A percentile compares a stretch with the other conserved stretches of the same genome.
Evolutionary conservation across 768 basidiomycete species (phyloP).

Genomic region (Kondoa subrosea): DNA sequence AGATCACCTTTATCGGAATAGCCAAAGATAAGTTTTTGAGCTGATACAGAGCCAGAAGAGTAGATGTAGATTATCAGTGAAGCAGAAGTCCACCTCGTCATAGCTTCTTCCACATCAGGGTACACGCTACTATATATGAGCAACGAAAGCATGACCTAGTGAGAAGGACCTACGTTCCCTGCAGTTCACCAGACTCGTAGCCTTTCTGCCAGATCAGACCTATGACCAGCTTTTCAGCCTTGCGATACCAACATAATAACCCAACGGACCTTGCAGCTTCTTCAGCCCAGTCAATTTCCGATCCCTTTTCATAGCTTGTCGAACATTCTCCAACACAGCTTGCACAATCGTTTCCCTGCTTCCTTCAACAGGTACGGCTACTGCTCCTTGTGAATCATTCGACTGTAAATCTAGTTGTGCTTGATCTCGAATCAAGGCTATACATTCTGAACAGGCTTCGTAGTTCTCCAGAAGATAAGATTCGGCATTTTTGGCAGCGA

Average conservation of each 20-base stretch:
- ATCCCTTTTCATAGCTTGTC: slow-evolving; percentile 14
- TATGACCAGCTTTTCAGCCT: neutral
- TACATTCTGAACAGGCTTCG: neutral
- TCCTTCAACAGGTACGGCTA: slow-evolving; percentile 7
- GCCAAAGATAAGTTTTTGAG: slow-evolving; percentile 10
- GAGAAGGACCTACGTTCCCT: neutral
- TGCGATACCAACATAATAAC: neutral
- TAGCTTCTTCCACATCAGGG: neutral
- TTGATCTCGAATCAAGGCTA: slow-evolving; percentile 3
- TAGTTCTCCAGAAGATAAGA: neutral
- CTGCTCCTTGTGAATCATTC: slow-evolving; percentile 6
- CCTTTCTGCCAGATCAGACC: slow-evolving; percentile 3
- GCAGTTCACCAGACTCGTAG: neutral
- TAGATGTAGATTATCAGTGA: slow-evolving; percentile 5
- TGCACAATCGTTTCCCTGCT: slow-evolving; percentile 5
- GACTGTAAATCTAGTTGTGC: slow-evolving; percentile 10
- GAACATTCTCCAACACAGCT: neutral
- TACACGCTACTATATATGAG: neutral
- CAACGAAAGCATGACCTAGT: neutral
- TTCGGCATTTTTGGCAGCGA: neutral
- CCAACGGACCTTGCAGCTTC: slow-evolving; percentile 4
- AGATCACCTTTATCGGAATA: slow-evolving; percentile 4
- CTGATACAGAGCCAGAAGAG: slow-evolving; percentile 5
- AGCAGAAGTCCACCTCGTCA: neutral
- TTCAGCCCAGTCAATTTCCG: slow-evolving; percentile 10